phyloP scores from a whole-genome alignment of 2,329 filamentous ascomycete species.

The Botrytis elliptica region DNA sequence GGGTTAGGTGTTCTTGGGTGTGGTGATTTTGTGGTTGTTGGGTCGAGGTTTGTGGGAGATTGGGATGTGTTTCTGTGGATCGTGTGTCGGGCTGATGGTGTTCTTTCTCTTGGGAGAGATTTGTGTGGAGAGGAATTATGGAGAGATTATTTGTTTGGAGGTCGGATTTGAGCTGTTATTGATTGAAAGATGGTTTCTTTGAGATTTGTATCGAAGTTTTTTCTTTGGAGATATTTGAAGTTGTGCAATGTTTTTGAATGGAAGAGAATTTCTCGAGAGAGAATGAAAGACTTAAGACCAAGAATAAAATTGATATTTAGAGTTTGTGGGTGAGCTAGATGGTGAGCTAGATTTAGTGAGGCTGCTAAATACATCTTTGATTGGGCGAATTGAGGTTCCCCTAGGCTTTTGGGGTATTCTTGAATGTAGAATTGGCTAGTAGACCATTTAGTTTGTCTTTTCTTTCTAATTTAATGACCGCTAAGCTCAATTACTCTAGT shows the following conservation, averaged over 20 bases:
- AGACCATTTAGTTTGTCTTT: not conserved
- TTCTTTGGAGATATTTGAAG: rapidly evolving
- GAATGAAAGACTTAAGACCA: not conserved
- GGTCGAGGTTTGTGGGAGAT: not conserved
- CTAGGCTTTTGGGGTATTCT: too few species aligned
- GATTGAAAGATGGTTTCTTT: too few species aligned
- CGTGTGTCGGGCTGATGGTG: rapidly evolving
- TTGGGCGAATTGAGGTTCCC: not conserved
- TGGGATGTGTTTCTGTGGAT: not conserved
- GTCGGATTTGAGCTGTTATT: not conserved
- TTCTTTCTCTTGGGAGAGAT: not conserved
- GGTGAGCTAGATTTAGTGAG: not conserved
- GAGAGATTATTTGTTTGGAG: too few species aligned
- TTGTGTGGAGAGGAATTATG: not conserved
- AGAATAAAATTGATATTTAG: not conserved
- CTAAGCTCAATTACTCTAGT: not conserved
- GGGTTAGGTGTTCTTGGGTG: not conserved
- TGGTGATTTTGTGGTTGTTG: not conserved
- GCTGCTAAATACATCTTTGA: not conserved
- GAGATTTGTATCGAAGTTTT: not conserved
- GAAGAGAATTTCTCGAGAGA: not conserved
- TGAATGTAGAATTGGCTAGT: not conserved
- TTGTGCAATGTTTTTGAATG: not conserved
- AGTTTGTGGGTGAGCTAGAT: not conserved
- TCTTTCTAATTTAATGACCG: not conserved